Evolutionary conservation across 1,284 basidiomycete species (phyloP), one percentile per base, ranked within the genome.

Genomic region (Garcileccinum viscosum): DNA sequence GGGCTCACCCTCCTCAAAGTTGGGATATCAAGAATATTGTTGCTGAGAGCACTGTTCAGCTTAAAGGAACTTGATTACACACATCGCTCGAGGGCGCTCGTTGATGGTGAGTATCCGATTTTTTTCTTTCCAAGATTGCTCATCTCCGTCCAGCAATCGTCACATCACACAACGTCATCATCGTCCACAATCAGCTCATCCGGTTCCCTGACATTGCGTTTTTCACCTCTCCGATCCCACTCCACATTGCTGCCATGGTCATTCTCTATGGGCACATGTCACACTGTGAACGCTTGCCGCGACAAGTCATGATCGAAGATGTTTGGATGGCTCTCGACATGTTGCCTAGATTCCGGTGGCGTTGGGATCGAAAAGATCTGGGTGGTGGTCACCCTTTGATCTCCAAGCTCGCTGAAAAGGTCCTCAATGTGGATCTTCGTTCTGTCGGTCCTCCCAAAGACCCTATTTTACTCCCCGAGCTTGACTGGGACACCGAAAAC

Each of bases 181-280:
- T 93, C 64, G 85, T 95, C 27, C 93, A 95, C 80, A 90, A 90
- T 69, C 89, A 92, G 71, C 86, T 95, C 65, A 93, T 94, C 72
- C 87, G 87, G 37, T 94, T 90, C 84, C 93, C 93, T 11, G 91
- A 94, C 72, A 91, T 92, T 73, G 92, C 90, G 2, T 95, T 95
- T 82, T 95, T 95, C 77, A 92, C 93, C 24, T 93, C 93, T 3
- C 93, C 93, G 1, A 93, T 93, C 69, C 93, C 93, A 35, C 84
- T 95, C 42, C 93, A 95, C 78, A 93, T 94, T 67, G 91, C 93
- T 1, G 93, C 93, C 8, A 94, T 95, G 93, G 91, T 95, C 68
- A 94, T 95, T 68, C 84, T 95, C 14, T 95, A 91, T 76, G 93
- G 93, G 1, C 90, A 92, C 75, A 93, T 93, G 87, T 93, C 90